phyloP scores from a whole-genome alignment of 257 asterid genomes.

The Lantana camara region DNA sequence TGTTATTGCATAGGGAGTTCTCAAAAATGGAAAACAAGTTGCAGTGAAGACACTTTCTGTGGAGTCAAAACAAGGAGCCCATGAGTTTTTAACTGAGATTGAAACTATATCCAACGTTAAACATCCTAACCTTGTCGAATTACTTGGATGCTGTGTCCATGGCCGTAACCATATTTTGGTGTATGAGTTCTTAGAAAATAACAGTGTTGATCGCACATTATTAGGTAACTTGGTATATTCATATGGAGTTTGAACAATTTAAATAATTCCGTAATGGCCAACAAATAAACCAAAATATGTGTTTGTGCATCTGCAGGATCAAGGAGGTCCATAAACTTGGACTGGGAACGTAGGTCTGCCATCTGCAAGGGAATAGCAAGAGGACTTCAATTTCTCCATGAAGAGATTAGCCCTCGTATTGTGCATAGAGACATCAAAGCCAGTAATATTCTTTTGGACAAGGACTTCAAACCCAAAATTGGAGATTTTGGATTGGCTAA shows the following conservation, averaged over 20 bases:
- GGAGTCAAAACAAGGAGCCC: constrained; percentile 65
- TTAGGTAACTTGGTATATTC: constrained; percentile 44
- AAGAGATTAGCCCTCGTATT: constrained; percentile 60
- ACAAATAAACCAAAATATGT: no score
- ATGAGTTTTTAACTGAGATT: constrained; percentile 66
- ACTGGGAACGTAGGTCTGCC: constrained; percentile 60
- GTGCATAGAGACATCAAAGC: constrained; percentile 84
- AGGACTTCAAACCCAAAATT: constrained; percentile 60
- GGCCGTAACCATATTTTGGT: constrained; percentile 60
- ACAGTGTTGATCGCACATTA: constrained; percentile 58
- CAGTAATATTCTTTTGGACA: constrained; percentile 65
- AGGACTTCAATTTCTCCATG: constrained; percentile 74
- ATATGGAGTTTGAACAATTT: background rate
- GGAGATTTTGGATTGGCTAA: constrained; percentile 84
- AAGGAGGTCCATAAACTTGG: constrained; percentile 42
- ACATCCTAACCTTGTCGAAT: constrained; percentile 73
- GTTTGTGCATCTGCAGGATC: constrained; percentile 38
- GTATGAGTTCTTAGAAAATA: constrained; percentile 64
- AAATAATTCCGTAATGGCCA: background rate
- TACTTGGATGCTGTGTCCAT: constrained; percentile 69
- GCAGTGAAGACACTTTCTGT: constrained; percentile 71
- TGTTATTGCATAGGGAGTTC: constrained; percentile 51
- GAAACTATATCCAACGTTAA: constrained; percentile 63
- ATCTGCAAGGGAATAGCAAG: constrained; percentile 64
- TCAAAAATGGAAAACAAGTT: constrained; percentile 45